Base-by-base conservation (phyloP, 1,284 basidiomycete genomes). In the Flammula alnicola region DNA sequence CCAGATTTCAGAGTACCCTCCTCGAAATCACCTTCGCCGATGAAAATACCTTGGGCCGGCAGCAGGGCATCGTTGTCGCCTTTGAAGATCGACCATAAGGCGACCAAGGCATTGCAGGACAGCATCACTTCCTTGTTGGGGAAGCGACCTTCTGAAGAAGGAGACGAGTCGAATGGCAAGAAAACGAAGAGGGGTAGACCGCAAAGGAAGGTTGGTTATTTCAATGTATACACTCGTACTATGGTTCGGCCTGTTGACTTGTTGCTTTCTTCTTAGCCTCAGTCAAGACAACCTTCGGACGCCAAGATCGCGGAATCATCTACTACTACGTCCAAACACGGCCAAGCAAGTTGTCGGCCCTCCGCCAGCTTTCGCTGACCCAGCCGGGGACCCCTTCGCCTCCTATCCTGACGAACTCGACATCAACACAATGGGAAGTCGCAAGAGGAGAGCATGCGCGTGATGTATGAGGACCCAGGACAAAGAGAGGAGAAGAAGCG, bases 391-490 rank as follows among this genome's bases (percentile, higher is more conserved):
- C 27, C 59, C 60, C 10, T 69, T 65, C 38, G 66, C 68, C 9
- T 46, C 63, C 4, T 64, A 67, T 44, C 47, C 71, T 49, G 36
- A 57, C 36, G 54, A 56, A 35, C 10, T 20, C 22, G 54, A 57
- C 22, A 54, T 47, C 25, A 17, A 31, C 33, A 8, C 29, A 49
- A 30, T 26, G 30, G 36, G 48, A 51, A 17, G 49, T 46, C 44
- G 37, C 37, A 25, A 30, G 78, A 80, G 14, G 74, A 77, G 57
- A 76, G 74, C 59, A 61, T 79, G 64, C 71, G 76, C 9, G 82
- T 88, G 17, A 77, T 74, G 49, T 90, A 88, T 55, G 84, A 86
- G 61, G 86, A 88, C 62, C 83, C 84, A 1, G 76, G 65, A 14
- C 81, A 87, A 67, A 67, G 67, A 27, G 78, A 75, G 38, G 84